Percentiles rank a stretch among this genome's conserved stretches.
Evolutionary conservation across 371 early-diverging fungal species (phyloP).

Genomic region (Haplosporangium sp.): DNA sequence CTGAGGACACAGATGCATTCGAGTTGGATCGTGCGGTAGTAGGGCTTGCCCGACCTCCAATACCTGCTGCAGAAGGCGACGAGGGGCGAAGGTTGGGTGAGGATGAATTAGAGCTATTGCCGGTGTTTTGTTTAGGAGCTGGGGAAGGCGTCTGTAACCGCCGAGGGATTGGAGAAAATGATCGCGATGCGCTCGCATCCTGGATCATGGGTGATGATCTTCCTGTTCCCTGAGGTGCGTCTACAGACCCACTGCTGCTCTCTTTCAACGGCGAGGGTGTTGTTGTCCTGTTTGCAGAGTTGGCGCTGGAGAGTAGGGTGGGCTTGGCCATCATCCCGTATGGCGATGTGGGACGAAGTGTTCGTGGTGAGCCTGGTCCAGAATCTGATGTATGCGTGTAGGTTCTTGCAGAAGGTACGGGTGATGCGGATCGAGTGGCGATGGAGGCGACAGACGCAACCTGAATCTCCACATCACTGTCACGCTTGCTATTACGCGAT

Average conservation of each 20-base stretch:
- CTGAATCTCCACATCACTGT: conserved; percentile 54
- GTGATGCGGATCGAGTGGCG: conserved; percentile 34
- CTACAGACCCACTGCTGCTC: not conserved
- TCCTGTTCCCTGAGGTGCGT: not conserved
- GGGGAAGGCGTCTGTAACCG: conserved; percentile 49
- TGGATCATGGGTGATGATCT: not conserved
- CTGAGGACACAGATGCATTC: conserved; percentile 8
- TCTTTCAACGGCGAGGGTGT: conserved; percentile 35
- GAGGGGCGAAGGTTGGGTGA: conserved; percentile 13
- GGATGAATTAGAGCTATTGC: conserved; percentile 1
- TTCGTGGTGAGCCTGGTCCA: conserved; percentile 14
- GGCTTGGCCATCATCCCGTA: conserved; percentile 35
- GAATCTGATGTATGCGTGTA: not conserved
- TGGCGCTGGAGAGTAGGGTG: conserved; percentile 19
- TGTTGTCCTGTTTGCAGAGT: not conserved
- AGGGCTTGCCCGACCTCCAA: conserved; percentile 9
- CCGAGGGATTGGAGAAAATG: conserved; percentile 43
- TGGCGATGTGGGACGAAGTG: conserved; percentile 25
- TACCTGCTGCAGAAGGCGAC: conserved; percentile 9
- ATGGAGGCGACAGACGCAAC: conserved; percentile 44
- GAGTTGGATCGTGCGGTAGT: conserved; percentile 15
- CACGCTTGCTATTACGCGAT: conserved; percentile 23
- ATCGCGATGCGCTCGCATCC: conserved; percentile 11
- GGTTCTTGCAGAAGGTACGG: conserved; percentile 24
- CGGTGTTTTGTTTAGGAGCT: conserved; percentile 1